A percentile compares a stretch with the other conserved stretches of the same genome.
These are phyloP conservation scores for Chamaecyparis obtusa DNA, from an alignment of 75 land plant genomes.

Conservation along the genomic window DNA sequence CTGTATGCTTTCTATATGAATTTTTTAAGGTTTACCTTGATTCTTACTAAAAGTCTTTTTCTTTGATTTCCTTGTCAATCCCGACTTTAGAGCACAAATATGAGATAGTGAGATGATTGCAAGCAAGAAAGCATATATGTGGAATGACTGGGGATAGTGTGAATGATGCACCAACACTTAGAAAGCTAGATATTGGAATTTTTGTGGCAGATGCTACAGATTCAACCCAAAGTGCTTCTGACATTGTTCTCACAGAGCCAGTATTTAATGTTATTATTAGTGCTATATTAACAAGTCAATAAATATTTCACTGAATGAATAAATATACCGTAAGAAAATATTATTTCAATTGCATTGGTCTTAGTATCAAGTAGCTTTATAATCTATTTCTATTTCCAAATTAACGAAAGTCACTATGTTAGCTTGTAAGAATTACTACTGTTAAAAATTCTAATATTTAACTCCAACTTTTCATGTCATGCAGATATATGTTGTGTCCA, in stretches of 20 bases:
- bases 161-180: constrained; percentile 74
- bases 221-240: constrained; percentile 59
- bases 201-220: constrained; percentile 64
- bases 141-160: constrained; percentile 83
- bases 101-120: constrained; percentile 55
- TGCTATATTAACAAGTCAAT: constrained; percentile 58
- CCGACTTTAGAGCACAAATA: constrained; percentile 56
- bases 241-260: constrained; percentile 59
- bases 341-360: background rate
- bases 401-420: background rate
- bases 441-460: background rate
- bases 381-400: background rate
- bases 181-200: constrained; percentile 71
- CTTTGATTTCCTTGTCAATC: background rate
- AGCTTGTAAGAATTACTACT: background rate
- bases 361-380: background rate
- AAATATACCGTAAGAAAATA: constrained; percentile 42
- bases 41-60: background rate
- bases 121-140: constrained; percentile 64
- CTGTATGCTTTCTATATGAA: background rate
- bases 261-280: constrained; percentile 62
- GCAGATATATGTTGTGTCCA: constrained; percentile 58
- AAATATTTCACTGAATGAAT: constrained; percentile 63
- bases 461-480: background rate
- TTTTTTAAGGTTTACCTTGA: background rate